phyloP scores from a whole-genome alignment of 2,329 filamentous ascomycete species.

The Talaromyces piceae region DNA sequence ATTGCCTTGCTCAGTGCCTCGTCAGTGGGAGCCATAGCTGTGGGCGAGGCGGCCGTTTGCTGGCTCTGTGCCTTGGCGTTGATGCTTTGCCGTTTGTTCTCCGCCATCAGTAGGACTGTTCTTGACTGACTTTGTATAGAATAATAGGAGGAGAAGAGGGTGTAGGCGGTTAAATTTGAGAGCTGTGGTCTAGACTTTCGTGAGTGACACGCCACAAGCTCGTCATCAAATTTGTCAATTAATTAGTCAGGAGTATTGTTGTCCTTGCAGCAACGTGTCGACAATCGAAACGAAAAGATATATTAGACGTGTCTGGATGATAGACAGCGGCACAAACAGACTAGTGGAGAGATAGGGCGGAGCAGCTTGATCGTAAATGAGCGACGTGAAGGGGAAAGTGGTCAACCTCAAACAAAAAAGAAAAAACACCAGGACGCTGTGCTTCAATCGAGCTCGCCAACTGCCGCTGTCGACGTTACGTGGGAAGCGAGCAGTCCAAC shows the following conservation, averaged over 20 bases:
- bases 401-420: not conserved
- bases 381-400: slow-evolving; percentile 4
- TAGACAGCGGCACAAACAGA: not conserved
- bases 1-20: slow-evolving; percentile 52
- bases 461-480: not conserved
- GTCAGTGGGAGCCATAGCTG: slow-evolving; percentile 44
- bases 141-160: not conserved
- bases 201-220: not conserved
- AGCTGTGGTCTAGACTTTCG: not conserved
- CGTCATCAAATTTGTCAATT: not conserved
- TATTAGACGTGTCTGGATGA: not conserved
- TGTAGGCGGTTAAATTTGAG: not conserved
- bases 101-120: slow-evolving; percentile 39
- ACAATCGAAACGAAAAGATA: not conserved
- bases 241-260: not conserved
- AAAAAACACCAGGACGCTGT: slow-evolving; percentile 1
- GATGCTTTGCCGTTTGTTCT: slow-evolving; percentile 51
- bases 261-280: not conserved
- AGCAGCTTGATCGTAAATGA: slow-evolving; percentile 4
- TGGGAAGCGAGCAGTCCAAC: not conserved
- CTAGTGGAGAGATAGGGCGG: slow-evolving; percentile 7
- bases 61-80: slow-evolving; percentile 44
- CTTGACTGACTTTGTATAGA: not conserved
- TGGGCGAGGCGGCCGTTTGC: slow-evolving; percentile 28
- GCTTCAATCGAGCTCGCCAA: not conserved